These are phyloP conservation scores for Streptanthus diversifolius DNA, from an alignment of 345 rosid species.

Conservation along the genomic window DNA sequence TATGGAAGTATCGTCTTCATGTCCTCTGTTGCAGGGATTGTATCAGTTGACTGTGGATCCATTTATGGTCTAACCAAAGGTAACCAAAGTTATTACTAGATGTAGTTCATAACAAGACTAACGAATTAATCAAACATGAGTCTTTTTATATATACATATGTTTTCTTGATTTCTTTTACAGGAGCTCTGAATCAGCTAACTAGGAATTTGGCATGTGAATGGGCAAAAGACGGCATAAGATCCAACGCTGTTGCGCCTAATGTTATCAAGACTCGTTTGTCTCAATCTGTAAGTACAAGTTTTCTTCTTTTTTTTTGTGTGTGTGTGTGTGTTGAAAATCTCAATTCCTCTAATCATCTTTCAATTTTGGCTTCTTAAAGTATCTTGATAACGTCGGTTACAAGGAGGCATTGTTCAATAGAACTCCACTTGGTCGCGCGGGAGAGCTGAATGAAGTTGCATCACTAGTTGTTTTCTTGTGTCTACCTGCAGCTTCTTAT, in stretches of 20 bases:
- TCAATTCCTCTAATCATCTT: neutral
- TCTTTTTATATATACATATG: neutral
- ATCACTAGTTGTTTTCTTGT: constrained; percentile 46
- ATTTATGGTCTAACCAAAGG: constrained; percentile 43
- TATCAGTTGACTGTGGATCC: constrained; percentile 19
- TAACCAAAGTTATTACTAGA: neutral
- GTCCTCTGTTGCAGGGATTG: constrained; percentile 40
- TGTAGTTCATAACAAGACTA: neutral
- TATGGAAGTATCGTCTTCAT: constrained; percentile 47
- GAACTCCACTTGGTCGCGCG: constrained; percentile 43
- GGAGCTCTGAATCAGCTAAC: constrained; percentile 55
- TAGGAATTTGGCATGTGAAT: constrained; percentile 63
- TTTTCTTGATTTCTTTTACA: constrained; percentile 1
- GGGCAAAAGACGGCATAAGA: constrained; percentile 68
- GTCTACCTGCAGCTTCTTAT: constrained; percentile 56
- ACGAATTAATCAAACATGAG: neutral
- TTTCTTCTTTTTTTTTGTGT: neutral
- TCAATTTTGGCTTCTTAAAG: neutral
- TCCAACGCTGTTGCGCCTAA: constrained; percentile 53
- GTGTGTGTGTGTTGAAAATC: neutral
- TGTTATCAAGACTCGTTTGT: constrained; percentile 43
- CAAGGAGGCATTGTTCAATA: constrained; percentile 2
- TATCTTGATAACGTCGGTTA: neutral
- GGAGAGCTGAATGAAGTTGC: constrained; percentile 54
- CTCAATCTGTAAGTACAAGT: neutral